These are phyloP conservation scores for Suillus brevipes DNA, from an alignment of 768 basidiomycete genomes.

Conservation along the genomic window DNA sequence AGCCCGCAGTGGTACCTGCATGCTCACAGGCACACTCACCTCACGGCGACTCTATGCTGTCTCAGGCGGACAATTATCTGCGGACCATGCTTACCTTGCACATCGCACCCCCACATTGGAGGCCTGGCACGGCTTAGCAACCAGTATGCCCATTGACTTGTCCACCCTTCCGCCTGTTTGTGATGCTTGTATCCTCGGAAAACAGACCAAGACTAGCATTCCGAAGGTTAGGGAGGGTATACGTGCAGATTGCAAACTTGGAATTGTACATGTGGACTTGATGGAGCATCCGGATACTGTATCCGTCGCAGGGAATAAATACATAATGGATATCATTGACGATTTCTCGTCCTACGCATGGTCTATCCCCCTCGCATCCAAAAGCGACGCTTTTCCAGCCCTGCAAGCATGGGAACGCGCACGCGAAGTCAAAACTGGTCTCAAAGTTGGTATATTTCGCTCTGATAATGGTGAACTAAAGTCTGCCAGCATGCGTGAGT, in stretches of 20 bases:
- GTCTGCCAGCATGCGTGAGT: conserved; percentile 12
- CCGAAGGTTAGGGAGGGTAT: not conserved
- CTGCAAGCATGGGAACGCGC: conserved; percentile 32
- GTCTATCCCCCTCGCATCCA: conserved; percentile 30
- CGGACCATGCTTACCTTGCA: too few species aligned
- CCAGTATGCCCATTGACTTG: conserved; percentile 9
- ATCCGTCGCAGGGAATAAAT: conserved; percentile 14
- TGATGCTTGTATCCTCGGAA: conserved; percentile 7
- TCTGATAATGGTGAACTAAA: conserved; percentile 30
- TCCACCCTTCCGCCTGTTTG: not conserved
- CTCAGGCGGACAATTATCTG: too few species aligned
- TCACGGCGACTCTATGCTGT: too few species aligned
- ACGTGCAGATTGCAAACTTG: not conserved
- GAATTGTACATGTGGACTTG: conserved; percentile 1
- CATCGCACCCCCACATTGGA: too few species aligned
- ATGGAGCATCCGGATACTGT: not conserved
- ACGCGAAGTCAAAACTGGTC: conserved; percentile 21
- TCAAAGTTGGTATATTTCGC: conserved; percentile 14
- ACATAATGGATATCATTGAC: conserved; percentile 14
- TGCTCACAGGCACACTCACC: too few species aligned
- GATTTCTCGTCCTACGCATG: conserved; percentile 25
- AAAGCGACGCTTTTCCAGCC: conserved; percentile 22
- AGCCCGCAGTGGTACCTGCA: too few species aligned
- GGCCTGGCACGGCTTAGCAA: not conserved
- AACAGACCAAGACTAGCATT: not conserved